phyloP scores from a whole-genome alignment of 768 basidiomycete genomes.

The Lentinula sp. region DNA sequence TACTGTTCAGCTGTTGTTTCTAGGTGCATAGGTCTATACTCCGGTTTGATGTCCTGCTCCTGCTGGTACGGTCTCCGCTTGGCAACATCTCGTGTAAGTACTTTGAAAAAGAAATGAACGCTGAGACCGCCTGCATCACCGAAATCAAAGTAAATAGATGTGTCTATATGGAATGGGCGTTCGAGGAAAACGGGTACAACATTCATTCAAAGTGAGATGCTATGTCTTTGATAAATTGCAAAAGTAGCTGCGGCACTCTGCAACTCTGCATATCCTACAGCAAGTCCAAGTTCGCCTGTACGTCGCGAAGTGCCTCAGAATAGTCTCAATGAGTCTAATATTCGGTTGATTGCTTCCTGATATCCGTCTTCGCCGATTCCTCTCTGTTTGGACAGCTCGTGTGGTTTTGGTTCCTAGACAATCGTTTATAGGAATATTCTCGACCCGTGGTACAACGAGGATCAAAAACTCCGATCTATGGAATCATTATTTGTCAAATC shows the following conservation, averaged over 20 bases:
- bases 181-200: not conserved
- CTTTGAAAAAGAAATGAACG: not conserved
- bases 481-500: too few species aligned
- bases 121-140: not conserved
- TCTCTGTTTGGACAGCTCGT: too few species aligned
- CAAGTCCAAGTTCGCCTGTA: not conserved
- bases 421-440: too few species aligned
- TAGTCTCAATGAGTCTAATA: not conserved
- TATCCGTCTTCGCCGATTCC: not conserved
- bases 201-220: not conserved
- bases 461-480: too few species aligned
- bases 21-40: conserved; percentile 4
- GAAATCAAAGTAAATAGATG: not conserved
- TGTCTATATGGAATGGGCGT: not conserved
- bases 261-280: not conserved
- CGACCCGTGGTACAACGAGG: not conserved
- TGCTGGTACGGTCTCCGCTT: not conserved
- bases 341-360: not conserved
- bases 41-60: not conserved
- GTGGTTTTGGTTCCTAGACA: too few species aligned
- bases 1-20: not conserved
- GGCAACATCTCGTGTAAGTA: not conserved
- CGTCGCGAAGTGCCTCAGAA: not conserved
- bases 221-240: not conserved
- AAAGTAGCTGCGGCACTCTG: not conserved